phyloP scores from a whole-genome alignment of 352 stramenopile species.

The Globisporangium nodosum region DNA sequence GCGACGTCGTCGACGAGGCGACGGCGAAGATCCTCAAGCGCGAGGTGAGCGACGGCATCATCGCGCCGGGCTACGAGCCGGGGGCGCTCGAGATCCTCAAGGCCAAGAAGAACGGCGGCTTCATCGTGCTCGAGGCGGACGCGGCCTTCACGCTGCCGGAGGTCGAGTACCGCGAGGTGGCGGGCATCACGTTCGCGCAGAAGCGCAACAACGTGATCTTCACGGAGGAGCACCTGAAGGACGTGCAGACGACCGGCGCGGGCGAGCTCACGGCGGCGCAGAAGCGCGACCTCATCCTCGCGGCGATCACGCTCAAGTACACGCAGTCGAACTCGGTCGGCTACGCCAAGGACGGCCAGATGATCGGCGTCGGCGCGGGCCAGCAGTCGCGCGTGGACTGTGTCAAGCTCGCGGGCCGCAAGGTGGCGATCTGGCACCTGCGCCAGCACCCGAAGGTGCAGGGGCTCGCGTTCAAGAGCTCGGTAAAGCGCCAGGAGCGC shows the following conservation, averaged over 20 bases:
- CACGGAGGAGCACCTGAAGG: constrained; percentile 88
- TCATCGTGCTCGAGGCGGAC: constrained; percentile 98
- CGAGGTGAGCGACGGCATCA: constrained; percentile 99
- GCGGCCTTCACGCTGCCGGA: constrained; percentile 88
- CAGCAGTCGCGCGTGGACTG: constrained; percentile 99
- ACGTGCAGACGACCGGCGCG: constrained; percentile 89
- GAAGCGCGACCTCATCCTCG: constrained; percentile 97
- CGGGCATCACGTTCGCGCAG: constrained; percentile 98
- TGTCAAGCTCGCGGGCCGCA: constrained; percentile 98
- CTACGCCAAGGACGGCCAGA: constrained; percentile 99
- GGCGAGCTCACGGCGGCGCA: constrained; percentile 87
- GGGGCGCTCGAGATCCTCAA: constrained; percentile 97
- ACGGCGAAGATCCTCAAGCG: constrained; percentile 98
- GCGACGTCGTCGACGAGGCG: constrained; percentile 97
- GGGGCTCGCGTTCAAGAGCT: constrained; percentile 95
- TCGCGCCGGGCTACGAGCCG: constrained; percentile 97
- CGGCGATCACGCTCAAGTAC: constrained; percentile 99
- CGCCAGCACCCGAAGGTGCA: constrained; percentile 97
- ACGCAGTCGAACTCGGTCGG: constrained; percentile 99
- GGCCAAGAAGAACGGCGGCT: constrained; percentile 98
- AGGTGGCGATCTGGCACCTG: constrained; percentile 98
- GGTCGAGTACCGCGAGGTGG: constrained; percentile 98
- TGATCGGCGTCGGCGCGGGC: constrained; percentile 99
- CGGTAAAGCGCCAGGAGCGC: constrained; percentile 97
- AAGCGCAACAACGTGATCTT: constrained; percentile 98